Percentiles rank a stretch among this genome's conserved stretches.
These are phyloP conservation scores for Xylaria polymorpha DNA, from an alignment of 2,329 filamentous ascomycete species.

Conservation along the genomic window DNA sequence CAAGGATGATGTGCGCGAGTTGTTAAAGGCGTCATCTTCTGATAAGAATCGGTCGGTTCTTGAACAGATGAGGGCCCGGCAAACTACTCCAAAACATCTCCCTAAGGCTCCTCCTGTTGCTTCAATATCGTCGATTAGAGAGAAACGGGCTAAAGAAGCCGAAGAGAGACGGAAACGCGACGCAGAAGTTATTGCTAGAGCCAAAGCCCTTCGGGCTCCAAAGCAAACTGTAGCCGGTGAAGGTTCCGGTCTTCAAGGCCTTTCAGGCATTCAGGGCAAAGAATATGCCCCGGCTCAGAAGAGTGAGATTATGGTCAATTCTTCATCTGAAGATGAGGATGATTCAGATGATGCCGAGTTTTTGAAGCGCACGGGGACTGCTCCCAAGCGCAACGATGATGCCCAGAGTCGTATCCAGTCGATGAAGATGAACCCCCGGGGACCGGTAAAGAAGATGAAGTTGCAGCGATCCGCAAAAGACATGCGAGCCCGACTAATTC, in stretches of 20 bases:
- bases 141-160: slow-evolving; percentile 78
- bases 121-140: slow-evolving; percentile 70
- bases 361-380: slow-evolving; percentile 59
- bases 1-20: slow-evolving; percentile 60
- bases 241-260: slow-evolving; percentile 79
- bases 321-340: slow-evolving; percentile 79
- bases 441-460: slow-evolving; percentile 86
- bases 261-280: slow-evolving; percentile 78
- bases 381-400: slow-evolving; percentile 60
- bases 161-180: slow-evolving; percentile 80
- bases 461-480: slow-evolving; percentile 87
- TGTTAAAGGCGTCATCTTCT: slow-evolving; percentile 58
- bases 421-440: slow-evolving; percentile 67
- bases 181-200: slow-evolving; percentile 75
- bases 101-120: slow-evolving; percentile 53
- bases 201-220: slow-evolving; percentile 69
- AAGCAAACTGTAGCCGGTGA: slow-evolving; percentile 72
- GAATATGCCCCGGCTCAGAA: slow-evolving; percentile 76
- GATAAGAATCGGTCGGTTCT: slow-evolving; percentile 59
- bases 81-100: slow-evolving; percentile 42
- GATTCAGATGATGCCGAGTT: slow-evolving; percentile 71
- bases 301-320: slow-evolving; percentile 91
- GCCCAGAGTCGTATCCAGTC: slow-evolving; percentile 62
- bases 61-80: slow-evolving; percentile 58
- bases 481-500: slow-evolving; percentile 90